phyloP scores from a whole-genome alignment of 805 yeast species.

The Hanseniaspora hatyaiensis region DNA sequence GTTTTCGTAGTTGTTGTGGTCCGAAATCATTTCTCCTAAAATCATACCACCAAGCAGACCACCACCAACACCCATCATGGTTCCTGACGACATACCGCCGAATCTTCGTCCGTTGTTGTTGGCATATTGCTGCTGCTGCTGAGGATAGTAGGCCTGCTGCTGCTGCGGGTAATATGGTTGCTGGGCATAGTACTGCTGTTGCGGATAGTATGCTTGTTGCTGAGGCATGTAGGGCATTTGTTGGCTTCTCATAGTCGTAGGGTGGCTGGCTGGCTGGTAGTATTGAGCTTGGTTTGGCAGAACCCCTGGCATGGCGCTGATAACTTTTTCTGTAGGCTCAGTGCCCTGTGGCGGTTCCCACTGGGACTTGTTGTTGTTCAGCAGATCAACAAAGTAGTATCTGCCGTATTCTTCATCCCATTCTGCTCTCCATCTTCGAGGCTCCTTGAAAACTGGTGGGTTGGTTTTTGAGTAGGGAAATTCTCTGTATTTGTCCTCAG shows the following conservation, averaged over 20 bases:
- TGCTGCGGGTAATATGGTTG: constrained; percentile 9
- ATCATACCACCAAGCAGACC: constrained; percentile 55
- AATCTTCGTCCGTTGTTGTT: constrained; percentile 27
- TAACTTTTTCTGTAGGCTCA: constrained; percentile 1
- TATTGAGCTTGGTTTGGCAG: not conserved
- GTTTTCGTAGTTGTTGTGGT: constrained; percentile 29
- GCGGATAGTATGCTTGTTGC: constrained; percentile 8
- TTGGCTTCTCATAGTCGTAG: too few relatives aligned
- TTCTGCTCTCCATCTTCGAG: constrained; percentile 62
- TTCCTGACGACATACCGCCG: constrained; percentile 31
- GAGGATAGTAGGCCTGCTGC: not conserved
- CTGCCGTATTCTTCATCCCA: constrained; percentile 58
- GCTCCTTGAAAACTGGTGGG: constrained; percentile 46
- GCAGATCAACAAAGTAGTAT: constrained; percentile 70
- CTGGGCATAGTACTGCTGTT: constrained; percentile 17
- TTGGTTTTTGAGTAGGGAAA: constrained; percentile 23
- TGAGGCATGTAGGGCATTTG: too few relatives aligned
- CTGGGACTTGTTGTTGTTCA: constrained; percentile 62
- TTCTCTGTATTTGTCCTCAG: not conserved
- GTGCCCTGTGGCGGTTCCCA: constrained; percentile 79
- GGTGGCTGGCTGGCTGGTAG: constrained; percentile 17
- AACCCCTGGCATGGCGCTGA: not conserved
- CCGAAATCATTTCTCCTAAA: constrained; percentile 33
- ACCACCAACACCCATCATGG: constrained; percentile 40
- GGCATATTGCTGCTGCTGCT: constrained; percentile 26